Evolutionary conservation across 306 rosid genomes (phyloP), one percentile per base, ranked within the genome.

Genomic region (Prunus armeniaca): DNA sequence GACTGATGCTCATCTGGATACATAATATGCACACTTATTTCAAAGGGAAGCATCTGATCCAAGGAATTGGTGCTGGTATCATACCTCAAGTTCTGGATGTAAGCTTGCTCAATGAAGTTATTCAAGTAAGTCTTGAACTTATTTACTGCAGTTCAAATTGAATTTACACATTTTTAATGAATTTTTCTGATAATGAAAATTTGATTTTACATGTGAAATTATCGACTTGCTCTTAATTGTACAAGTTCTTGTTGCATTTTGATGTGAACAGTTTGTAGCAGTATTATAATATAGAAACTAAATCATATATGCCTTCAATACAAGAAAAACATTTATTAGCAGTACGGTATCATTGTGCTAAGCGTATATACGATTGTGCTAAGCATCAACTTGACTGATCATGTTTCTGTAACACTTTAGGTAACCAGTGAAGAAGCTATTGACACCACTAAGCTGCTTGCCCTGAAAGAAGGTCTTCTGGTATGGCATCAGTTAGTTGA

Each of bases 391-490:
- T 38, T 60, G 79, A 70, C 51, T 56, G 34, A 51, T 63, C 20
- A 65, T 67, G 71, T 75, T 65, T 72, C 56, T 51, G 9, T 77
- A 45, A 75, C 41, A 75, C 41, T 79, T 67, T 78, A 91, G 97
- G 56, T 89, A 64, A 62, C 90, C 34, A 84, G 88, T 71, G 84
- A 93, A 74, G 96, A 93, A 80, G 89, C 97, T 4, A 86, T 89
- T 9, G 96, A 91, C 79, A 91, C 85, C 47, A 82, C 97, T 15
- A 88, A 87, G 85, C 65, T 73, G 77, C 89, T 91, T 67, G 93
- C 96, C 64, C 73, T 84, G 43, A 93, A 90, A 81, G 97, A 93
- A 86, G 96, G 98, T 45, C 85, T 93, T 75, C 86, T 91, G 90
- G 97, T 91, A 86, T 30, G 77, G 24, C 63, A 54, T 17, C 60